Conservation (phyloP, 2,329 filamentous ascomycete species). For the Fusarium protoensiforme region DNA sequence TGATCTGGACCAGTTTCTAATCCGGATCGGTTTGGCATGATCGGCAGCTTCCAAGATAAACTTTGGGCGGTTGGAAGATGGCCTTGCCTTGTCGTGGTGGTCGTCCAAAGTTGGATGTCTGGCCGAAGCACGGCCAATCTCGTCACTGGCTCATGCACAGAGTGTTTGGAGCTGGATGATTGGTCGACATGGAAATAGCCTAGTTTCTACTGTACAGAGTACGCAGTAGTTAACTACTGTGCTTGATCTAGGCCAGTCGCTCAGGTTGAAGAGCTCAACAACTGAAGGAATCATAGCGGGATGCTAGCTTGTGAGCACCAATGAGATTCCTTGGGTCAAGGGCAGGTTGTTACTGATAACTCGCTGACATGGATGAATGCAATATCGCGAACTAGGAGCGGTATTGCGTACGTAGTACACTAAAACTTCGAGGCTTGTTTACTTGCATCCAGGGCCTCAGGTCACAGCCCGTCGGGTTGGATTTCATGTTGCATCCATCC, state of each 20-base stretch:
- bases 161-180: background rate
- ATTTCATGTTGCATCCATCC: background rate
- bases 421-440: background rate
- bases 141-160: background rate
- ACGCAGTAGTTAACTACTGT: too few species aligned
- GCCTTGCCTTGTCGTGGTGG: background rate
- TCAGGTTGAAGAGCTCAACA: background rate
- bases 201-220: background rate
- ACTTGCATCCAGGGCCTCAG: background rate
- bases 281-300: background rate
- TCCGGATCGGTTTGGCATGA: background rate
- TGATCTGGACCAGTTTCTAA: background rate
- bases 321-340: background rate
- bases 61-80: background rate
- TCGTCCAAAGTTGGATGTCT: background rate
- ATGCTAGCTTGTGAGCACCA: background rate
- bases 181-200: background rate
- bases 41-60: background rate
- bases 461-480: background rate
- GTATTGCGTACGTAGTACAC: background rate
- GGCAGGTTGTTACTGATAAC: background rate
- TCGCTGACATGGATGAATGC: background rate
- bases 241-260: background rate
- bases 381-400: background rate
- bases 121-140: background rate